phyloP scores from a whole-genome alignment of 2,329 filamentous ascomycete genomes.

The Neofusicoccum sp. region DNA sequence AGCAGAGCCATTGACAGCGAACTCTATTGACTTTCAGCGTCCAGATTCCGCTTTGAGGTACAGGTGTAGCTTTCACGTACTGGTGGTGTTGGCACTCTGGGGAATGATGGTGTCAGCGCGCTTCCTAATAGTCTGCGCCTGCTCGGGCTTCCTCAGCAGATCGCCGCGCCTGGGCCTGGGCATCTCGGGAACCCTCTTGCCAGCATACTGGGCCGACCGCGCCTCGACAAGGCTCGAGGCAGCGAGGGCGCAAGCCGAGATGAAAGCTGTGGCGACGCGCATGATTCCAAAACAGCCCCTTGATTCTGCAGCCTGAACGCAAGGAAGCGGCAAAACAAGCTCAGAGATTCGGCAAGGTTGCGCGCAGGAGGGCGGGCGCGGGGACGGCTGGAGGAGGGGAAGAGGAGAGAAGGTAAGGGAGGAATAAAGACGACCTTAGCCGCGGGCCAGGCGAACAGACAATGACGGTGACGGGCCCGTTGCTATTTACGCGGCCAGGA shows the following conservation, averaged over 20 bases:
- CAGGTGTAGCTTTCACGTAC: constrained; percentile 22
- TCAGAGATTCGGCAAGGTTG: not conserved
- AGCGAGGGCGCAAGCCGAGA: constrained; percentile 6
- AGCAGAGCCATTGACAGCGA: constrained; percentile 60
- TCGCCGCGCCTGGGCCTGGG: constrained; percentile 28
- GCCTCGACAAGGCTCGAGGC: constrained; percentile 8
- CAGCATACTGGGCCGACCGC: constrained; percentile 7
- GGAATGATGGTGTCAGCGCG: constrained; percentile 34
- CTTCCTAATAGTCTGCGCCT: not conserved
- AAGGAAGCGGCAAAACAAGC: not conserved
- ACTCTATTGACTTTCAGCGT: constrained; percentile 50
- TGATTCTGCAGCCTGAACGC: not conserved
- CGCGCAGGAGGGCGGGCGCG: not conserved
- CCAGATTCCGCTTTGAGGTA: constrained; percentile 36
- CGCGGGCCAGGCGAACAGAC: not conserved
- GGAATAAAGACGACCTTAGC: not conserved
- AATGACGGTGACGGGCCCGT: not conserved
- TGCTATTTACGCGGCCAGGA: not conserved
- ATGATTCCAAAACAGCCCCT: not conserved
- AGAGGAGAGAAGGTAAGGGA: not conserved
- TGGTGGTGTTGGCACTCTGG: constrained; percentile 42
- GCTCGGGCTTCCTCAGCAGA: constrained; percentile 20
- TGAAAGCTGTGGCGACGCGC: not conserved
- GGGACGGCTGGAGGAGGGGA: not conserved
- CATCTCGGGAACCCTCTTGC: constrained; percentile 21